Percentiles rank a stretch among this genome's conserved stretches.
Conservation (phyloP, 106 monocot species). For the Dendrobium catenatum region DNA sequence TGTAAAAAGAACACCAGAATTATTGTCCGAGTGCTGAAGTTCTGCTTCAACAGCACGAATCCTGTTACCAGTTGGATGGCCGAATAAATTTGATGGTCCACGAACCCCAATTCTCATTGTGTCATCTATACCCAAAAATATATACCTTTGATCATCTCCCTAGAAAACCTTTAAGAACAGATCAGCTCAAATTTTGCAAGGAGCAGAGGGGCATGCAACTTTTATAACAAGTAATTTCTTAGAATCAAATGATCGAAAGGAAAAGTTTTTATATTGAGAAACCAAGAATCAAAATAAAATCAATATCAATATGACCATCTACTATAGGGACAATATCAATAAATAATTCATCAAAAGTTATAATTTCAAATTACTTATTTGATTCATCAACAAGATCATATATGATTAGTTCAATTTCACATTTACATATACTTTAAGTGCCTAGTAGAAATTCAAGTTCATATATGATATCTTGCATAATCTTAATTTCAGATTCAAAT, state of each 20-base stretch:
- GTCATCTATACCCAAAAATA: slow-evolving; percentile 79
- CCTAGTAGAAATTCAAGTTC: no score
- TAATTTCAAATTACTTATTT: no score
- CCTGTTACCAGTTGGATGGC: slow-evolving; percentile 63
- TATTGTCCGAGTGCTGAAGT: slow-evolving; percentile 39
- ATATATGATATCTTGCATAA: no score
- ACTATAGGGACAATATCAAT: no score
- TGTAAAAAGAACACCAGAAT: slow-evolving; percentile 14
- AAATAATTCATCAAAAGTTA: no score
- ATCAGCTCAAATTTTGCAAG: slow-evolving; percentile 28
- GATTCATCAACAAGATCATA: no score
- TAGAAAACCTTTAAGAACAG: slow-evolving; percentile 41
- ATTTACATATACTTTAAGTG: no score
- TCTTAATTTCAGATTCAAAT: no score
- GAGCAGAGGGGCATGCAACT: not conserved
- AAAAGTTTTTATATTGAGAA: not conserved
- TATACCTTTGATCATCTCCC: slow-evolving; percentile 55
- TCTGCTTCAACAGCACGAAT: slow-evolving; percentile 43
- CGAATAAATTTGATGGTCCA: slow-evolving; percentile 85
- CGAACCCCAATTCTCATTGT: slow-evolving; percentile 64
- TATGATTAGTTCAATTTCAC: no score
- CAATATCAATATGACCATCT: no score
- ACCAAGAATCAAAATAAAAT: no score
- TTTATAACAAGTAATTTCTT: not conserved
- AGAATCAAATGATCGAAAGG: not conserved